phyloP scores from a whole-genome alignment of 345 rosid species.

The Combretum micranthum region DNA sequence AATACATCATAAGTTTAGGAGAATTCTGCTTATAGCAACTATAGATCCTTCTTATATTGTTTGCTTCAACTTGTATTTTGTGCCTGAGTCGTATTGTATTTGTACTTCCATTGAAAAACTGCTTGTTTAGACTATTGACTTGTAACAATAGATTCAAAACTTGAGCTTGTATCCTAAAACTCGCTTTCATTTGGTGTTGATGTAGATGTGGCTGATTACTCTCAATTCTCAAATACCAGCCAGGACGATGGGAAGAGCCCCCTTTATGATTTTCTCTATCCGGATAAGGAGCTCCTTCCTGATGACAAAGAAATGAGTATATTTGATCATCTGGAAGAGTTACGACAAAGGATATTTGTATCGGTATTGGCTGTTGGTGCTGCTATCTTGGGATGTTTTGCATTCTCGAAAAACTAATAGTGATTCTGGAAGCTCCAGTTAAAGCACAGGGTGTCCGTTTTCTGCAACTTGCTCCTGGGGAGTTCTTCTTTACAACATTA shows the following conservation, averaged over 20 bases:
- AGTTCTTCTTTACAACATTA: conserved; percentile 92
- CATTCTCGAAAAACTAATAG: conserved; percentile 64
- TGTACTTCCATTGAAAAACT: too few relatives aligned
- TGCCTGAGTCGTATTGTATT: too few relatives aligned
- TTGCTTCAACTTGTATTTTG: too few relatives aligned
- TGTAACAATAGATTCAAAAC: too few relatives aligned
- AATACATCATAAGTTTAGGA: too few relatives aligned
- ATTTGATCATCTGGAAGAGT: conserved; percentile 95
- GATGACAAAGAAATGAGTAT: conserved; percentile 95
- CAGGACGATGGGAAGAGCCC: conserved; percentile 36
- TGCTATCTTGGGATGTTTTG: conserved; percentile 75
- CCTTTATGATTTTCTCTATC: conserved; percentile 75
- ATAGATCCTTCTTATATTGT: too few relatives aligned
- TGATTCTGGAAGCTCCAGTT: conserved; percentile 89
- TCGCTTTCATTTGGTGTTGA: not conserved
- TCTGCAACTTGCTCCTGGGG: conserved; percentile 95
- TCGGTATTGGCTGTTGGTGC: conserved; percentile 93
- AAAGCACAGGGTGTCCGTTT: conserved; percentile 73
- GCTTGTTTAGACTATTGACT: too few relatives aligned
- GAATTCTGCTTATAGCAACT: too few relatives aligned
- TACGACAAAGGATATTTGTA: conserved; percentile 77
- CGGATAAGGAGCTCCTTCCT: conserved; percentile 81
- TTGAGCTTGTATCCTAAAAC: too few relatives aligned
- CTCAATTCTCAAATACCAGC: conserved; percentile 21
- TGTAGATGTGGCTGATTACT: conserved; percentile 30